A percentile compares a stretch with the other conserved stretches of the same genome.
Evolutionary conservation across 805 yeast species (phyloP).

Genomic region (Candida orba): DNA sequence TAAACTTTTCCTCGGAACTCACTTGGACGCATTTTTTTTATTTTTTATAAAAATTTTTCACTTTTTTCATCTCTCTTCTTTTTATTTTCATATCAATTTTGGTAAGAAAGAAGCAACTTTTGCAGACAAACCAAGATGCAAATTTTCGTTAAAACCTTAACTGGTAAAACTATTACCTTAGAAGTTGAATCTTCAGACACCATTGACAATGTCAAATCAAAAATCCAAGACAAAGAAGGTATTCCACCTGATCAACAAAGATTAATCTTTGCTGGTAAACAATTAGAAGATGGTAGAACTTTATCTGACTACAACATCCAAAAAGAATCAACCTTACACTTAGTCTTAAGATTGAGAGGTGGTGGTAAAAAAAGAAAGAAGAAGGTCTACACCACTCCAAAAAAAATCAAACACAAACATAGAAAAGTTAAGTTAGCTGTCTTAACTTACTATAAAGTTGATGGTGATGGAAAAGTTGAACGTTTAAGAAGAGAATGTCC

Average conservation of each 20-base stretch:
- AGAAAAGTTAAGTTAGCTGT: conserved; percentile 99
- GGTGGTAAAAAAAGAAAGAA: conserved; percentile 99
- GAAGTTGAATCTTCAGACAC: conserved; percentile 98
- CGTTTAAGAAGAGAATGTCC: conserved; percentile 99
- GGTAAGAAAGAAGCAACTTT: conserved; percentile 16
- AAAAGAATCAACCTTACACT: conserved; percentile 93
- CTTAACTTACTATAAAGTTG: conserved; percentile 98
- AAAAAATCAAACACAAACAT: conserved; percentile 99
- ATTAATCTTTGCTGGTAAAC: conserved; percentile 96
- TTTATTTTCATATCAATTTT: conserved; percentile 11
- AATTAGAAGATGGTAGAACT: conserved; percentile 94
- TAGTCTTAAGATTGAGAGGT: conserved; percentile 97
- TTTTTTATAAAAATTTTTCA: conserved; percentile 2
- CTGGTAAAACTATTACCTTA: conserved; percentile 98
- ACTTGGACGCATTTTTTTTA: not conserved
- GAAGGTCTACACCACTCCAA: conserved; percentile 99
- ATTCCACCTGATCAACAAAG: conserved; percentile 98
- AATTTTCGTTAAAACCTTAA: conserved; percentile 98
- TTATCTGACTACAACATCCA: conserved; percentile 96
- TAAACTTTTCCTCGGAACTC: not conserved
- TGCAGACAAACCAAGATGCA: conserved; percentile 67
- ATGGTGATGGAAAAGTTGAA: conserved; percentile 96
- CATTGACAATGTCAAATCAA: conserved; percentile 92
- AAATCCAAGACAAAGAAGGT: conserved; percentile 96
- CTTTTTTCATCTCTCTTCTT: not conserved